Base-by-base conservation (phyloP, 2,329 filamentous ascomycete genomes). In the Cordyceps fumosorosea region DNA sequence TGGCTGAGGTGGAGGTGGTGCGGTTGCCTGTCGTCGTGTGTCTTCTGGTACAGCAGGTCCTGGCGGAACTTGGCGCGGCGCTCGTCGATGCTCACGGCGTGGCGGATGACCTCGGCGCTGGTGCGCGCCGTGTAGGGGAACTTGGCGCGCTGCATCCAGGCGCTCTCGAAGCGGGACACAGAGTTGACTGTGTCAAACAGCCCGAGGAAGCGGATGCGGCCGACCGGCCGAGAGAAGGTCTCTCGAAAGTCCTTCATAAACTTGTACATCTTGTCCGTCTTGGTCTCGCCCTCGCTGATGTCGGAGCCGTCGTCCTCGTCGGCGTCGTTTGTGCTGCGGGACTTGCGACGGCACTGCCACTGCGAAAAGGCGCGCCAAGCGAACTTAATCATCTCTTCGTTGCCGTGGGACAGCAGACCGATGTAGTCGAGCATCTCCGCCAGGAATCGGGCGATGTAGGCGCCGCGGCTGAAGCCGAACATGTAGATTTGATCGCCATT, bases 361-460 rank as follows among this genome's bases (percentile, higher is more conserved):
- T 87, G 85, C 8, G 87, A 83, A 68, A 91, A 92, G 0, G 88
- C 87, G 71, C 89, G 92, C 90, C 90, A 95, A 0, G 89, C 90
- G 71, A 96, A 96, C 4, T 83, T 80, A 57, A 91, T 86, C 86
- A 95, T 88, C 67, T 95, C 91, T 69, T 96, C 89, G 67, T 96
- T 96, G 12, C 91, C 90, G 57, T 89, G 87, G 14, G 87, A 88
- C 16, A 96, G 79, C 0, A 96, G 79, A 1, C 91, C 91, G 60
- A 95, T 86, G 67, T 90, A 87, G 69, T 95, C 90, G 7, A 95
- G 80, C 90, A 93, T 93, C 70, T 95, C 90, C 0, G 90, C 89
- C 0, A 91, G 75, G 68, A 91, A 91, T 3, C 88, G 84, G 0
- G 88, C 89, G 50, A 89, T 88, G 68, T 91, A 91, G 1, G 88